These are phyloP conservation scores for Termitomyces sp. DNA, from an alignment of 768 basidiomycete genomes.

Conservation along the genomic window DNA sequence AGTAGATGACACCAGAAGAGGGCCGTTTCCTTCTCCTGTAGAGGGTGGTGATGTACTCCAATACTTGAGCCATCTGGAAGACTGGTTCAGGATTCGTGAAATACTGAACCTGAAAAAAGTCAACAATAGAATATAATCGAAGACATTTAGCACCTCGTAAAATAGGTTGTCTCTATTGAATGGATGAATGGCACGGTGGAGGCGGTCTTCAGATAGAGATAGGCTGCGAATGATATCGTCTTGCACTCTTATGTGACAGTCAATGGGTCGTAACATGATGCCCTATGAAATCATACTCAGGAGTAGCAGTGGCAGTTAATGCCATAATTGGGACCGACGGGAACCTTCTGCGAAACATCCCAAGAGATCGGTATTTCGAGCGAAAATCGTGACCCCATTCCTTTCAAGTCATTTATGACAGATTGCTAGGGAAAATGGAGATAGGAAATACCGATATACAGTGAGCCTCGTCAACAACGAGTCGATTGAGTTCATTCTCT, in stretches of 20 bases:
- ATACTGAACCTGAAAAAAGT: conserved; percentile 54
- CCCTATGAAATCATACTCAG: conserved; percentile 34
- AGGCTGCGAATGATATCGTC: conserved; percentile 66
- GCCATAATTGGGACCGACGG: conserved; percentile 80
- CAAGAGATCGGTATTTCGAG: conserved; percentile 65
- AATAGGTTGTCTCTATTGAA: conserved; percentile 79
- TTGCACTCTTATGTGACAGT: conserved; percentile 49
- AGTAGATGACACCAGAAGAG: conserved; percentile 75
- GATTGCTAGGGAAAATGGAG: neutral
- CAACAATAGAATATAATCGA: neutral
- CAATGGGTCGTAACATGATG: neutral
- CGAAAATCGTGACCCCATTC: conserved; percentile 88
- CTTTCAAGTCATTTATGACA: conserved; percentile 24
- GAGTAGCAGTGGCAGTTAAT: conserved; percentile 78
- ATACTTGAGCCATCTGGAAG: conserved; percentile 58
- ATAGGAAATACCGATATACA: conserved; percentile 66
- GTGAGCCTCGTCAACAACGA: conserved; percentile 85
- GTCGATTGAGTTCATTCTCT: conserved; percentile 56
- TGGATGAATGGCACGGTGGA: conserved; percentile 66
- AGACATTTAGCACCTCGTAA: conserved; percentile 56
- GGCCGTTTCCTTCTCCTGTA: conserved; percentile 51
- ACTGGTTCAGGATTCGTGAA: conserved; percentile 42
- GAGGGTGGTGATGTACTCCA: conserved; percentile 59
- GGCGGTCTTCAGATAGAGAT: conserved; percentile 46
- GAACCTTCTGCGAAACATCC: conserved; percentile 61